These are phyloP conservation scores for Neonectria sp. DNA, from an alignment of 2,329 filamentous ascomycete species.

Conservation along the genomic window DNA sequence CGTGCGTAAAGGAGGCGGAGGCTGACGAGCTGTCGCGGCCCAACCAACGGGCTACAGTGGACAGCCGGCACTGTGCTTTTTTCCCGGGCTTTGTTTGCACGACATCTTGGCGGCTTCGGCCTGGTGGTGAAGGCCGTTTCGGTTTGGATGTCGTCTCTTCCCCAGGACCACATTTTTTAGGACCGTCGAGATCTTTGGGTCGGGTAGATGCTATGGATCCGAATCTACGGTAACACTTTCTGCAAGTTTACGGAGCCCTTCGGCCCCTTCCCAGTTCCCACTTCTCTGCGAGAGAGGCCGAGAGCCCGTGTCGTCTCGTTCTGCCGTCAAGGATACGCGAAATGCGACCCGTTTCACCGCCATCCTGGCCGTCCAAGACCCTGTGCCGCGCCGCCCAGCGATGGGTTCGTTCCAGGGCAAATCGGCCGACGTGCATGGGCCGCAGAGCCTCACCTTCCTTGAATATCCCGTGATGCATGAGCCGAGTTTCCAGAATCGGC, in stretches of 20 bases:
- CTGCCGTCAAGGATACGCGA: background rate
- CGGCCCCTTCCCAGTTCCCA: background rate
- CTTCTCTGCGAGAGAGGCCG: background rate
- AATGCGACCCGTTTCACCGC: conserved; percentile 17
- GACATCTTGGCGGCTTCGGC: background rate
- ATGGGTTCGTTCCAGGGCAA: conserved; percentile 25
- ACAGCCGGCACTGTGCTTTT: background rate
- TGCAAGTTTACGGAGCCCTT: conserved; percentile 22
- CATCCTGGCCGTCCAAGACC: background rate
- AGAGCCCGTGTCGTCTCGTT: background rate
- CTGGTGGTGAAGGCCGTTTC: background rate
- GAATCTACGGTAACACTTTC: conserved; percentile 15
- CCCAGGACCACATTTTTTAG: conserved; percentile 6
- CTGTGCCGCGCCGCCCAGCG: conserved; percentile 28
- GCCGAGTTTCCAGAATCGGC: conserved; percentile 38
- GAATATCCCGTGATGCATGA: conserved; percentile 35
- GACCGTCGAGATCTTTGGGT: conserved; percentile 18
- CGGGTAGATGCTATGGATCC: conserved; percentile 29
- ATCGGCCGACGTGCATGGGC: conserved; percentile 40
- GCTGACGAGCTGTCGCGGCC: conserved; percentile 30
- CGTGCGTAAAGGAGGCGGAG: conserved; percentile 33
- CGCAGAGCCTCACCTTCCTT: conserved; percentile 31
- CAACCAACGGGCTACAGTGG: conserved; percentile 20
- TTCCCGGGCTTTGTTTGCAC: background rate
- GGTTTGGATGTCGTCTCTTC: background rate